Conservation (phyloP, 73 alveolate species). For the Paramecium pentaurelia region DNA sequence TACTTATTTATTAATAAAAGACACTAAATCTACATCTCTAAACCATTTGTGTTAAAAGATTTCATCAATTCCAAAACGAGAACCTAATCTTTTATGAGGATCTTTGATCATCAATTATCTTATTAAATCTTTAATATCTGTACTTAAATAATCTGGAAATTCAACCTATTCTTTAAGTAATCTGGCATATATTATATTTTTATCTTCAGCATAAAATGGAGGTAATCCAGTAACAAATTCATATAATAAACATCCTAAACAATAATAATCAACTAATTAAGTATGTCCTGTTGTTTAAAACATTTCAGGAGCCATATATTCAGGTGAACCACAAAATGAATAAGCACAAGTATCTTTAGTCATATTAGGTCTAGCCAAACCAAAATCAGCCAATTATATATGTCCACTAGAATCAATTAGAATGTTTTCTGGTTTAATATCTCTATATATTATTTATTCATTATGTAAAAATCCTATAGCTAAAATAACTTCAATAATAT, state of each 20-base stretch:
- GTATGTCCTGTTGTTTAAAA: slow-evolving; percentile 63
- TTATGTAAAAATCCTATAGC: slow-evolving; percentile 67
- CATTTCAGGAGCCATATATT: slow-evolving; percentile 76
- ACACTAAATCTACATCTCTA: neutral
- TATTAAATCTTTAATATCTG: slow-evolving; percentile 41
- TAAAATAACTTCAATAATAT: slow-evolving; percentile 53
- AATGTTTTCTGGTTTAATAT: slow-evolving; percentile 83
- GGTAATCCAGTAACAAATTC: slow-evolving; percentile 79
- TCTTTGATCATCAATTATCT: slow-evolving; percentile 39
- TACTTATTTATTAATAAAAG: slow-evolving; percentile 34
- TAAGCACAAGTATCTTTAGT: slow-evolving; percentile 46
- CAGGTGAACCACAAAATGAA: slow-evolving; percentile 77
- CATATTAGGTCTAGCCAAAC: slow-evolving; percentile 68
- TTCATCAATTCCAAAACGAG: slow-evolving; percentile 29
- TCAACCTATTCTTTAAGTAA: slow-evolving; percentile 21
- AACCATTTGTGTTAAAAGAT: slow-evolving; percentile 53
- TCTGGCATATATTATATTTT: slow-evolving; percentile 31
- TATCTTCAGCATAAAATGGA: slow-evolving; percentile 69
- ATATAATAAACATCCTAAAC: slow-evolving; percentile 68
- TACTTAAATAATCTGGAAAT: slow-evolving; percentile 22
- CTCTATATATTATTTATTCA: slow-evolving; percentile 81
- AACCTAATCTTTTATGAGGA: slow-evolving; percentile 56
- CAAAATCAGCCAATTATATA: slow-evolving; percentile 92
- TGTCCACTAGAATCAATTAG: slow-evolving; percentile 77
- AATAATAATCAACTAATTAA: slow-evolving; percentile 66